Conservation (phyloP, 441 rosid genomes). For the Syzygium syzygioides region DNA sequence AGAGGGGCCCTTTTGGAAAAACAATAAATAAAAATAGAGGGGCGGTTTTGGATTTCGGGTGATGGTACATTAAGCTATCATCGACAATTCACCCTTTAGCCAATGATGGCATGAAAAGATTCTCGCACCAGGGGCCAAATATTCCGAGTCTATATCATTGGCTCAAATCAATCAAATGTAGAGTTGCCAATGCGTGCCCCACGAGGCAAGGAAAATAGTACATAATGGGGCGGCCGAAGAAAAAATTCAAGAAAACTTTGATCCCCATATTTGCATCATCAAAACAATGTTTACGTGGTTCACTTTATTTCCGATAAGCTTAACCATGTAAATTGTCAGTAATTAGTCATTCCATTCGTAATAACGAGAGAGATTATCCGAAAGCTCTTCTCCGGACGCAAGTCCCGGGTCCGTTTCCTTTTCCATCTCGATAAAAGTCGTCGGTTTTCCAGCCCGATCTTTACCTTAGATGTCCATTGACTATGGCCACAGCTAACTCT, state of each 20-base stretch:
- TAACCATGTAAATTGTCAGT: background rate
- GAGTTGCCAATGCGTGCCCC: background rate
- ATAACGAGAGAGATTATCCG: background rate
- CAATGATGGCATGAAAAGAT: background rate
- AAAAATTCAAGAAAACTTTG: background rate
- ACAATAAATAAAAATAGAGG: background rate
- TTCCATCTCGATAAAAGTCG: background rate
- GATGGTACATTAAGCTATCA: background rate
- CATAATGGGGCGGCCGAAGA: background rate
- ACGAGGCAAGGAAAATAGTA: background rate
- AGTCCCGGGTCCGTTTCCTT: background rate
- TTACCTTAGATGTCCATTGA: background rate
- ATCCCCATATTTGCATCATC: background rate
- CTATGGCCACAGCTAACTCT: background rate
- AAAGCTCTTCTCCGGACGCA: background rate
- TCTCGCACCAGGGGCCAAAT: background rate
- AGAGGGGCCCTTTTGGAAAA: background rate
- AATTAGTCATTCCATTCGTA: background rate
- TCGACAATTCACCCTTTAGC: background rate
- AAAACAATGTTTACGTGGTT: background rate
- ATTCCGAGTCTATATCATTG: background rate
- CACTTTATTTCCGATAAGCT: background rate
- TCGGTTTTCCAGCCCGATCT: background rate
- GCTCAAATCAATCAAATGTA: background rate
- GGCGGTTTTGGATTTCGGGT: background rate